Base-by-base conservation (phyloP, 1,284 basidiomycete species). In the Microbotryum silenes-acaulis region DNA sequence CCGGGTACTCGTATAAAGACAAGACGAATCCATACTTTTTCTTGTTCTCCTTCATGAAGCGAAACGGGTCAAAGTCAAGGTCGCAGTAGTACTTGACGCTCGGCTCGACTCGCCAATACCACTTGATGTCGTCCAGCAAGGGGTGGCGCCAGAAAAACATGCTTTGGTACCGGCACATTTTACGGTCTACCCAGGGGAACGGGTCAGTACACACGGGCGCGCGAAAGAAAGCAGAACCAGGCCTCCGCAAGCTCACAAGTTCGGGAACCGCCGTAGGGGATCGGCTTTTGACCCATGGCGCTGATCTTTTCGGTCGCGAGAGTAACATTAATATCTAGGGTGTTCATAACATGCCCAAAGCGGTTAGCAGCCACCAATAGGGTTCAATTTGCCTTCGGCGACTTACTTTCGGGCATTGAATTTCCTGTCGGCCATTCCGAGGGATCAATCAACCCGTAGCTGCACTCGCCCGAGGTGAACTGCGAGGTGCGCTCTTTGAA, bases 141-240 rank as follows among this genome's bases (percentile, higher is more conserved):
- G 66, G 69, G 48, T 75, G 73, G 16, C 57, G 60, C 51, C 61
- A 70, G 62, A 57, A 64, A 58, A 54, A 63, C 48, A 49, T 37
- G 12, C 89, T 91, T 75, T 96, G 91, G 79, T 86, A 97, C 23
- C 94, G 85, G 74, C 92, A 96, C 91, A 94, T 89, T 67, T 90
- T 89, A 57, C 87, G 85, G 72, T 89, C 89, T 42, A n/a, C 57
- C 53, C 12, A 5, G 16, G 53, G 49, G 48, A 46, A 49, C 29
- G 8, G 27, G 23, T 8, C 51, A 49, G 71, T 72, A 72, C 79
- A 74, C 21, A 16, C 57, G 44, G 37, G 61, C 61, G 27, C 0
- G 62, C 62, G 0, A 66, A 27, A 6, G 27, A 47, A 1, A 1
- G 33, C 20, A 53, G 51, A 53, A 53, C 14, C 20, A 53, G 3